Conservation (phyloP, 1,139 yeast genomes). For the Yamadazyma diospyri region DNA sequence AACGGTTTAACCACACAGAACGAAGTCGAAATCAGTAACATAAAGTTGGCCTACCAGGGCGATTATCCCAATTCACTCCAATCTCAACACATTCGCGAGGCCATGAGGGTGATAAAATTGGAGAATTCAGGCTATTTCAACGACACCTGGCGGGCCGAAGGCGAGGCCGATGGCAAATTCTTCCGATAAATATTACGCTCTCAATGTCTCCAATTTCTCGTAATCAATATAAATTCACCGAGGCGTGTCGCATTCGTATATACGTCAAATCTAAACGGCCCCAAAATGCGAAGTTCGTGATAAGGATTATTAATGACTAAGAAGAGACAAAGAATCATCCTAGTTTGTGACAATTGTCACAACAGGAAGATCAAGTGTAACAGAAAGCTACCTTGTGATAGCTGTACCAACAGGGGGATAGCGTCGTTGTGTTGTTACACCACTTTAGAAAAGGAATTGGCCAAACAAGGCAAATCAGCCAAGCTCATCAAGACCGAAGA, state of each 20-base stretch:
- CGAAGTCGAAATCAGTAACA: slow-evolving; percentile 25
- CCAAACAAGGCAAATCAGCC: slow-evolving; percentile 15
- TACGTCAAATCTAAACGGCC: background rate
- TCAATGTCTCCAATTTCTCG: too few species aligned
- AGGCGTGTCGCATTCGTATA: too few species aligned
- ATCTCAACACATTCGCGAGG: slow-evolving; percentile 86
- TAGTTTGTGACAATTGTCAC: slow-evolving; percentile 19
- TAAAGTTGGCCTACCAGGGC: slow-evolving; percentile 31
- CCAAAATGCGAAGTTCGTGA: slow-evolving; percentile 1
- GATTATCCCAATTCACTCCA: slow-evolving; percentile 59
- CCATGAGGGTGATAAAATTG: slow-evolving; percentile 70
- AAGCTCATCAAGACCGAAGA: slow-evolving; percentile 6
- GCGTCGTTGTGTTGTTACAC: slow-evolving; percentile 15
- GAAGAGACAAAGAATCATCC: slow-evolving; percentile 16
- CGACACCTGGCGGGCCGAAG: slow-evolving; percentile 68
- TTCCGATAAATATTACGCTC: slow-evolving; percentile 2
- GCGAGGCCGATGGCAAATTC: slow-evolving; percentile 21
- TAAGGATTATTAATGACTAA: slow-evolving; percentile 8
- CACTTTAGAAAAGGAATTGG: slow-evolving; percentile 14
- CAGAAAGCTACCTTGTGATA: slow-evolving; percentile 16
- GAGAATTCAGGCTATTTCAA: slow-evolving; percentile 67
- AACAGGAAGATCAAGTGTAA: slow-evolving; percentile 18
- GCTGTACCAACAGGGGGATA: slow-evolving; percentile 14
- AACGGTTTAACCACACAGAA: slow-evolving; percentile 27
- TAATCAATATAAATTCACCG: background rate